Conservation (phyloP, 2,329 filamentous ascomycete species). For the Hymenotorrendiella dingleyae region DNA sequence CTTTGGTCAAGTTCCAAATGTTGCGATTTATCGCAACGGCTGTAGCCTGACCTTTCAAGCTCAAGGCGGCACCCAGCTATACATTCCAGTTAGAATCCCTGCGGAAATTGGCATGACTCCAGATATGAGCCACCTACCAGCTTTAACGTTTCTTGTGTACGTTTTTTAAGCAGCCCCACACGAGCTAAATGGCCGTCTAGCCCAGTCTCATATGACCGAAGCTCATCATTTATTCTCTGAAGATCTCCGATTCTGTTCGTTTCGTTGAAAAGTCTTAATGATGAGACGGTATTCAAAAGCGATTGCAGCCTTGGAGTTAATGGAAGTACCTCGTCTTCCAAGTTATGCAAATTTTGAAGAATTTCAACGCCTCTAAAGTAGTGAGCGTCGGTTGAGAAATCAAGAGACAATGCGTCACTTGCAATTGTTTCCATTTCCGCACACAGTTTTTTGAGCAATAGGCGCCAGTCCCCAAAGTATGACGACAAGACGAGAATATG, state of each 20-base stretch:
- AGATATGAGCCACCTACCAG: neutral
- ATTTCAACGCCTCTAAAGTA: slow-evolving; percentile 1
- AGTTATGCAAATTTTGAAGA: slow-evolving; percentile 1
- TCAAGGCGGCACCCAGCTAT: slow-evolving; percentile 8
- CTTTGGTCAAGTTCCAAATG: slow-evolving; percentile 24
- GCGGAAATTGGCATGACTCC: neutral
- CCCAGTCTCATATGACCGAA: neutral
- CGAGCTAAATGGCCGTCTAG: neutral
- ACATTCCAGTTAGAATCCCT: neutral
- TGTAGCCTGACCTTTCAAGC: slow-evolving; percentile 11
- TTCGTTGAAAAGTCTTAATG: neutral
- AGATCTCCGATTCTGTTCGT: neutral
- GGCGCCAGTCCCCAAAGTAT: slow-evolving; percentile 29
- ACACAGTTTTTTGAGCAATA: slow-evolving; percentile 20
- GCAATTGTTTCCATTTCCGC: slow-evolving; percentile 4
- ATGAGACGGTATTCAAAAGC: neutral
- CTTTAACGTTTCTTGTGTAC: neutral
- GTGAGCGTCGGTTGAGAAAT: slow-evolving; percentile 3
- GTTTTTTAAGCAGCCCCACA: neutral
- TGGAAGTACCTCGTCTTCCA: slow-evolving; percentile 4
- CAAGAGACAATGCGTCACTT: slow-evolving; percentile 4
- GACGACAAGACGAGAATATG: slow-evolving; percentile 28
- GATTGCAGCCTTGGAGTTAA: slow-evolving; percentile 2
- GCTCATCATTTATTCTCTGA: neutral
- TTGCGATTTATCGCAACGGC: slow-evolving; percentile 9